Base-by-base conservation (phyloP, 495 filamentous ascomycete genomes). In the Penicillium argentinense region DNA sequence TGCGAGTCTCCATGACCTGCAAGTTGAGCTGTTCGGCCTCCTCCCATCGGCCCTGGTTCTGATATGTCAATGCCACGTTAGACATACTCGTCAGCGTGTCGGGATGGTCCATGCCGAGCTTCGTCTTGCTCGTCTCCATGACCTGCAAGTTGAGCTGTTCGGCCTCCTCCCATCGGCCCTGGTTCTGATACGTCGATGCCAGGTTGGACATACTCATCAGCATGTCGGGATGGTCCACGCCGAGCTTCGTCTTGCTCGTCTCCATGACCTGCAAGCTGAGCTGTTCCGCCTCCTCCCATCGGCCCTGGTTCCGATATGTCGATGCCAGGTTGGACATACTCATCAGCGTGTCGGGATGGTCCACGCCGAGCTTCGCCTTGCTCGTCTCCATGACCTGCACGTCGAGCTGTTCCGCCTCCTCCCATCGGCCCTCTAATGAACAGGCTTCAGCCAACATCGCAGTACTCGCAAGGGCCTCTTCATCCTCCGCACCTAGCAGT, bases 281-380 rank as follows among this genome's bases (percentile, higher is more conserved):
- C 24, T 26, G 5, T 26, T 26, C 24, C 5, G 24, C 24, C 9
- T 26, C 24, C 24, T 26, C 13, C 28, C 11, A n/a, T n/a, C n/a
- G n/a, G n/a, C n/a, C n/a, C n/a, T n/a, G n/a, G n/a, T n/a, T n/a
- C n/a, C n/a, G n/a, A n/a, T n/a, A n/a, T n/a, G n/a, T n/a, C n/a
- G 13, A n/a, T 30, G 11, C 13, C 28, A 30, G 28, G 28, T 12
- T 30, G 28, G 9, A 12, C 28, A 4, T 4, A n/a, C 28, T n/a
- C 24, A 26, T 34, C 30, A 63, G 37, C 13, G 72, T 75, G n/a
- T 54, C 13, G 14, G 63, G 64, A 58, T 77, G 60, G 22, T 68
- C 55, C 23, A 29, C 42, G 13, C 72, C 69, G 26, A 54, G 53
- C 19, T 42, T 44, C n/a, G 23, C 49, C 47, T 57, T 53, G 0